Evolutionary conservation across 441 rosid species (phyloP).

Genomic region (Gossypium davidsonii): DNA sequence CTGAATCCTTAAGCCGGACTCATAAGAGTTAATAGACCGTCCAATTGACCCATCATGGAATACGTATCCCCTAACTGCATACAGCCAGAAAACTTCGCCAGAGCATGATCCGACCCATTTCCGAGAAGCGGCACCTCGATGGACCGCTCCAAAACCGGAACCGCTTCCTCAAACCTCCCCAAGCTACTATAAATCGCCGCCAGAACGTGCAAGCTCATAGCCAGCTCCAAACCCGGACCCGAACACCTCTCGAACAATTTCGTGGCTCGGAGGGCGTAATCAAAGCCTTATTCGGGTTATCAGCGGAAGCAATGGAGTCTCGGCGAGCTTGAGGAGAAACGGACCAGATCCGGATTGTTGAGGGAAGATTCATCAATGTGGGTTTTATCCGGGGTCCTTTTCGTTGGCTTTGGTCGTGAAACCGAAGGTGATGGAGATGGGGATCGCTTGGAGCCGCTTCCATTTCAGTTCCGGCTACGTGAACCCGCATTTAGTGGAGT

Average conservation of each 20-base stretch:
- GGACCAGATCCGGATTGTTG: slow-evolving; percentile 39
- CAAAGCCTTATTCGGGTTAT: slow-evolving; percentile 37
- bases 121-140: slow-evolving; percentile 14
- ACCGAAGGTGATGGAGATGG: slow-evolving; percentile 23
- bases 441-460: slow-evolving; percentile 13
- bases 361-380: slow-evolving; percentile 26
- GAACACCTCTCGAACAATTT: slow-evolving; percentile 30
- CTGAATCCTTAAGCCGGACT: slow-evolving; percentile 44
- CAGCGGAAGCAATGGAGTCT: slow-evolving; percentile 34
- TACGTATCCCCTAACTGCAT: slow-evolving; percentile 62
- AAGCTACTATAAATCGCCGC: slow-evolving; percentile 51
- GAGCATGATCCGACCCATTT: slow-evolving; percentile 24
- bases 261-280: slow-evolving; percentile 41
- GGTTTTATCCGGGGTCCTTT: slow-evolving; percentile 19
- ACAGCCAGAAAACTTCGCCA: slow-evolving; percentile 48
- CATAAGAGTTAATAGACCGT: slow-evolving; percentile 48
- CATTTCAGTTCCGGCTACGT: slow-evolving; percentile 18
- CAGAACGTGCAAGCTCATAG: slow-evolving; percentile 46
- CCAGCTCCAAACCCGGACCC: slow-evolving; percentile 35
- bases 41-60: slow-evolving; percentile 43
- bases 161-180: slow-evolving; percentile 46
- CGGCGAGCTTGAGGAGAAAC: slow-evolving; percentile 43
- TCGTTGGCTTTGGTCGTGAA: slow-evolving; percentile 11
- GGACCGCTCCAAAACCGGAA: slow-evolving; percentile 47
- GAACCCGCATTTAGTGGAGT: slow-evolving; percentile 17